Conservation (phyloP, 2,329 filamentous ascomycete species). For the Stachybotrys echinatus region DNA sequence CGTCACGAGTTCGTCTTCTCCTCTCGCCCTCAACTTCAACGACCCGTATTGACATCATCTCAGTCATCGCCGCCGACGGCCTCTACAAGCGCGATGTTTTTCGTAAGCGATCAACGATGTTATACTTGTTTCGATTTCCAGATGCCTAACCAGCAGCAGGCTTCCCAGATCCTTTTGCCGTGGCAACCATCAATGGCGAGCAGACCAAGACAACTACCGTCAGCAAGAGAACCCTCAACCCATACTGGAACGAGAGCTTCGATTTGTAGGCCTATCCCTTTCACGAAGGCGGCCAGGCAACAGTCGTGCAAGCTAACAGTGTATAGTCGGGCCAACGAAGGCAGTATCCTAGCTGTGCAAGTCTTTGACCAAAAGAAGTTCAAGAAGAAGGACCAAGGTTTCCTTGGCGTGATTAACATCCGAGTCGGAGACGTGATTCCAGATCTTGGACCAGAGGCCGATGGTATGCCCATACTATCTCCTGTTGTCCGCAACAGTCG, state of each 20-base stretch:
- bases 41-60: slow-evolving; percentile 29
- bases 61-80: slow-evolving; percentile 97
- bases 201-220: slow-evolving; percentile 98
- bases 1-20: slow-evolving; percentile 71
- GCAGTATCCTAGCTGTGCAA: slow-evolving; percentile 94
- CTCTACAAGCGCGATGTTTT: slow-evolving; percentile 99
- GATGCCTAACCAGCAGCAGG: slow-evolving; percentile 44
- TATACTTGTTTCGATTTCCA: background rate
- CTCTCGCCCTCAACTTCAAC: slow-evolving; percentile 11
- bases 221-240: slow-evolving; percentile 95
- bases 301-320: background rate
- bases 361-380: slow-evolving; percentile 99
- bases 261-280: slow-evolving; percentile 68
- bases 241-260: slow-evolving; percentile 99
- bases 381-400: slow-evolving; percentile 99
- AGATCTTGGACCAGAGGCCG: slow-evolving; percentile 80
- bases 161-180: slow-evolving; percentile 95
- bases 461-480: slow-evolving; percentile 57
- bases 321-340: slow-evolving; percentile 78
- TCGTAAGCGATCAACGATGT: slow-evolving; percentile 56
- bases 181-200: slow-evolving; percentile 94
- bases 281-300: slow-evolving; percentile 4
- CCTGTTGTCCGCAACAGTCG: background rate
- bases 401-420: slow-evolving; percentile 95
- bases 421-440: slow-evolving; percentile 85